Base-by-base conservation (phyloP, 2,329 filamentous ascomycete species). In the Penicillium sp. region DNA sequence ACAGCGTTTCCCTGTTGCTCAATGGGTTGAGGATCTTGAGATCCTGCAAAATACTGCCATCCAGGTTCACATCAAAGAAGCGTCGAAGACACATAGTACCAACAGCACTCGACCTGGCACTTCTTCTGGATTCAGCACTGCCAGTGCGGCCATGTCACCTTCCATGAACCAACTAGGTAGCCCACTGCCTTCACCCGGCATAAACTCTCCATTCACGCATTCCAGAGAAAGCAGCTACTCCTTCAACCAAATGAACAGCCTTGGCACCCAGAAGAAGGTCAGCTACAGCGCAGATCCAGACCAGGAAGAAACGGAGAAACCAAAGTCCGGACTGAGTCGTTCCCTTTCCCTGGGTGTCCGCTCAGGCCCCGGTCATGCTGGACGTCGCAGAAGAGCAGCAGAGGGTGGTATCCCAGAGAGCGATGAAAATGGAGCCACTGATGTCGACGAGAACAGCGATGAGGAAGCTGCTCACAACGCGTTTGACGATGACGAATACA, bases 1-100 rank as follows among this genome's bases (percentile, higher is more conserved):
- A 58, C 82, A 85, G 60, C 75, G 82, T 39, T 85, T 85, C 69
- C 82, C 82, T 15, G 80, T 85, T 17, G 78, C 78, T 6, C 80
- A 84, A 61, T 85, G 82, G 82, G 74, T 83, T 44, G 77, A 83
- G 58, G 79, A 81, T 54, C 70, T 84, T 4, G 81, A 83, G 53
- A 79, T 77, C 31, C 72, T 85, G 19, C 81, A 85, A 59, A 69
- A 69, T 13, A 79, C 76, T 13, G 75, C 80, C 0, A 83, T 84
- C 59, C 75, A 75, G 43, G 73, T 81, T 22, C 75, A 78, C 62
- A 68, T 73, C 57, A 77, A 65, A 53, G 45, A 65, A 53, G 45
- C 57, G 15, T 55, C 57, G n/a, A 69, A 67, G 47, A 55, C 58
- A 2, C 64, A 67, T 33, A 59, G 58, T 24, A 56, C 57, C 1